These are phyloP conservation scores for Fusarium annulatum DNA, from an alignment of 2,329 filamentous ascomycete genomes.

Conservation along the genomic window DNA sequence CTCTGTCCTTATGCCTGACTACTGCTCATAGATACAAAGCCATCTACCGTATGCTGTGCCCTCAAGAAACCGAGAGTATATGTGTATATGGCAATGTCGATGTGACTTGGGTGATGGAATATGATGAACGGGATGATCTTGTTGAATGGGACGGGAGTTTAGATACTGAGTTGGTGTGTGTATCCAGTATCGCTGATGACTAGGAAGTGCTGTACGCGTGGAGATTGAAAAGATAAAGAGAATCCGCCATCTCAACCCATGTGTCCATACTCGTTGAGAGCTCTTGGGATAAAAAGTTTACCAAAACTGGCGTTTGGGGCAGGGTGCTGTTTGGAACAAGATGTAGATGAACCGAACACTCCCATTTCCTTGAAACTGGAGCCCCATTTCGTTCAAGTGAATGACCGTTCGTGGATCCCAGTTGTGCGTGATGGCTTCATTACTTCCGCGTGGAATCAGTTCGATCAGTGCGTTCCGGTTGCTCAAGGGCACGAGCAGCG, in stretches of 20 bases:
- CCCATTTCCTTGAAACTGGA: slow-evolving; percentile 24
- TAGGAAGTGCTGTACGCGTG: not conserved
- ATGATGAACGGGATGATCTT: slow-evolving; percentile 15
- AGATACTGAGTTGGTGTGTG: not conserved
- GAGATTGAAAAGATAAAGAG: not conserved
- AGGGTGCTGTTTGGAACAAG: slow-evolving; percentile 19
- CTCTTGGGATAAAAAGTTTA: not conserved
- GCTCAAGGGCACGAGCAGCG: slow-evolving; percentile 30
- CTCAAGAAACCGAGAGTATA: not conserved
- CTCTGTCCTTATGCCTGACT: slow-evolving; percentile 1
- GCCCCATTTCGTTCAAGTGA: slow-evolving; percentile 34
- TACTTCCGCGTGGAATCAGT: slow-evolving; percentile 24
- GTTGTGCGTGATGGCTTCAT: not conserved
- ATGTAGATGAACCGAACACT: slow-evolving; percentile 38
- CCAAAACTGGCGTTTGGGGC: not conserved
- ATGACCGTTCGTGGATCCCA: slow-evolving; percentile 33
- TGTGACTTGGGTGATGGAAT: slow-evolving; percentile 20
- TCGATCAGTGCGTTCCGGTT: slow-evolving; percentile 12
- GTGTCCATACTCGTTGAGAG: not conserved
- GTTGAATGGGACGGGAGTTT: not conserved
- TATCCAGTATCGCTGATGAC: not conserved
- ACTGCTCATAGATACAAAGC: slow-evolving; percentile 4
- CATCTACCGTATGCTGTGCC: slow-evolving; percentile 12
- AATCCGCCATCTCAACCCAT: not conserved
- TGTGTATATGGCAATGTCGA: not conserved